These are phyloP conservation scores for Tagetes patula DNA, from an alignment of 129 eudicot genomes.

Conservation along the genomic window DNA sequence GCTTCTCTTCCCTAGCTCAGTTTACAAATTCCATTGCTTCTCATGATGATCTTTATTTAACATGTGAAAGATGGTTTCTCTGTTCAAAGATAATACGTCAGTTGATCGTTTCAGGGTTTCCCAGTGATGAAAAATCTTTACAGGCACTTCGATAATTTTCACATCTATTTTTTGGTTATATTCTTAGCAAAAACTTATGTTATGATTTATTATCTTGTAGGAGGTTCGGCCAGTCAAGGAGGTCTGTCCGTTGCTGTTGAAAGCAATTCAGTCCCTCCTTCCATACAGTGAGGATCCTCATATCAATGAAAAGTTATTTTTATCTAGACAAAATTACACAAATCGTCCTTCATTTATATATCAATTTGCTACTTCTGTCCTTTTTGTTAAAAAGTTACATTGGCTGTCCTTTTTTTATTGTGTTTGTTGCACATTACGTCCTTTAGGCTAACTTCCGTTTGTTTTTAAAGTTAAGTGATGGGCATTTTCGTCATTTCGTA, in stretches of 20 bases:
- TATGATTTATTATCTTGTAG: constrained; percentile 35
- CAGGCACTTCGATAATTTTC: constrained; percentile 46
- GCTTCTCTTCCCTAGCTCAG: constrained; percentile 67
- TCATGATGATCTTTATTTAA: constrained; percentile 68
- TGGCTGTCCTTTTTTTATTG: no score
- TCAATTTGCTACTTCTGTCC: no score
- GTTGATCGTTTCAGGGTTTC: constrained; percentile 74
- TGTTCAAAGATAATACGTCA: constrained; percentile 94
- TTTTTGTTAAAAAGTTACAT: no score
- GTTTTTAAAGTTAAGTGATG: no score
- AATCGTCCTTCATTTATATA: no score
- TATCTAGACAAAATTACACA: not conserved
- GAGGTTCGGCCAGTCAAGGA: constrained; percentile 91
- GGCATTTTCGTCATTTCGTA: no score
- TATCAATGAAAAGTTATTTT: constrained; percentile 8
- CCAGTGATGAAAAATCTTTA: constrained; percentile 75
- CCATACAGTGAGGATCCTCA: constrained; percentile 70
- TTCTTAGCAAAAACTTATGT: constrained; percentile 7
- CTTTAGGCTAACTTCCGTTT: no score
- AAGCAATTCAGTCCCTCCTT: constrained; percentile 77
- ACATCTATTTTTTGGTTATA: constrained; percentile 7
- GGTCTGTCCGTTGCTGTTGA: constrained; percentile 73
- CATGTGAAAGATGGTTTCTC: constrained; percentile 88
- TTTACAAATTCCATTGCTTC: constrained; percentile 44
- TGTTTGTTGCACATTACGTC: no score